Conservation (phyloP, 257 asterid genomes). For the Petrea volubilis region DNA sequence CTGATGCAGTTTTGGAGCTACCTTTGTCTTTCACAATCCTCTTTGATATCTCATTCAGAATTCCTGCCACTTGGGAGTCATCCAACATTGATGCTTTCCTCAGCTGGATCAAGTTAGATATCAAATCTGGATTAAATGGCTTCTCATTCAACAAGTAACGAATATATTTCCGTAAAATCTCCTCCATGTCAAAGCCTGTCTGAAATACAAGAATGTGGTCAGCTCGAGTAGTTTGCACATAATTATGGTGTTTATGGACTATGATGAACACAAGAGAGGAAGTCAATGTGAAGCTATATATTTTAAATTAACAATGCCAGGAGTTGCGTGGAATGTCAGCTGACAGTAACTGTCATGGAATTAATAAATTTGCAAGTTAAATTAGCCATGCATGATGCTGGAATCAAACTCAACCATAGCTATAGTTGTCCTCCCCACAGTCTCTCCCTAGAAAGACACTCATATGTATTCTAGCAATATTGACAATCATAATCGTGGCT, state of each 20-base stretch:
- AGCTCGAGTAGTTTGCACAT: slow-evolving; percentile 29
- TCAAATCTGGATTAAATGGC: slow-evolving; percentile 79
- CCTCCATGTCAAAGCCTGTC: slow-evolving; percentile 89
- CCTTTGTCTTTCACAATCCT: slow-evolving; percentile 93
- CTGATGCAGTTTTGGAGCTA: slow-evolving; percentile 29
- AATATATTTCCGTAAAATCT: slow-evolving; percentile 80
- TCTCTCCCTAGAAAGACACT: background rate
- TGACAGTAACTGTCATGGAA: background rate
- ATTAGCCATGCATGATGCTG: background rate
- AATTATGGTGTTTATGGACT: background rate
- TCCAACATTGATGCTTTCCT: slow-evolving; percentile 70
- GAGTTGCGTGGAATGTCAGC: background rate
- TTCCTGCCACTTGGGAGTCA: slow-evolving; percentile 77
- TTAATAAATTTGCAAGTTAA: background rate
- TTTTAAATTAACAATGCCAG: background rate
- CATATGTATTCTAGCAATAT: background rate
- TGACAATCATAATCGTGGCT: background rate
- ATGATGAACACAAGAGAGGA: background rate
- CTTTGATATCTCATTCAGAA: slow-evolving; percentile 82
- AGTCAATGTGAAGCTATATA: background rate
- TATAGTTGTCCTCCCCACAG: background rate
- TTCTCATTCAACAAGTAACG: slow-evolving; percentile 92
- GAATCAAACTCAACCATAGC: background rate
- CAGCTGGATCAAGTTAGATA: slow-evolving; percentile 79
- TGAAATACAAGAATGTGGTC: slow-evolving; percentile 40